Evolutionary conservation across 73 alveolate species (phyloP).

Genomic region (Tetrahymena elliotti): DNA sequence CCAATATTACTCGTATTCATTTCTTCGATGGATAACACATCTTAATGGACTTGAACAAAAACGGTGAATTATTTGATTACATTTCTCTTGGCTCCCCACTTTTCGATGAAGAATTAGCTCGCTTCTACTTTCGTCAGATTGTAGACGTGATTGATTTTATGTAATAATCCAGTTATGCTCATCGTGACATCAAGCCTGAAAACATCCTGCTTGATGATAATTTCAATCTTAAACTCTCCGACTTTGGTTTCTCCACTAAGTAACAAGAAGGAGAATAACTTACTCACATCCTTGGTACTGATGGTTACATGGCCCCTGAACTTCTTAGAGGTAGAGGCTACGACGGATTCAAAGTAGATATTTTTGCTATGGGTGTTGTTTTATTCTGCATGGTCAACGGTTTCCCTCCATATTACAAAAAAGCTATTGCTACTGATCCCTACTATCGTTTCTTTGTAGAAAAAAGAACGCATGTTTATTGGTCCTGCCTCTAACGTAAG

Average conservation of each 20-base stretch:
- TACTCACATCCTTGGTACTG: conserved; percentile 2
- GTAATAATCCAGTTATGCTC: conserved; percentile 24
- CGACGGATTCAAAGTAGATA: not conserved
- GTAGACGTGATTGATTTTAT: not conserved
- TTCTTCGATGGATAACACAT: not conserved
- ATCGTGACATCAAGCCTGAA: conserved; percentile 69
- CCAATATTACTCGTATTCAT: not conserved
- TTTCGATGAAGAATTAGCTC: not conserved
- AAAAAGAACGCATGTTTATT: not conserved
- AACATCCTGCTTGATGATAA: conserved; percentile 58
- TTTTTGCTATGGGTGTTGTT: conserved; percentile 17
- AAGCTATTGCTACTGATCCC: not conserved
- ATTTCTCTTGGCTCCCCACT: not conserved
- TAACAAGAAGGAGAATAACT: not conserved
- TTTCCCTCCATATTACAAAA: not conserved
- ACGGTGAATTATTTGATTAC: not conserved
- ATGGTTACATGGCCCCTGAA: conserved; percentile 27
- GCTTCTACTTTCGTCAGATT: not conserved
- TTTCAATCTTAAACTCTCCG: conserved; percentile 50
- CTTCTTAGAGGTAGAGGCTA: not conserved
- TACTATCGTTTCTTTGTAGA: not conserved
- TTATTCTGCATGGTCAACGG: not conserved
- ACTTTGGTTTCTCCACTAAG: conserved; percentile 53
- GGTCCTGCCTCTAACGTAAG: not conserved
- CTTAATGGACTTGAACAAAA: not conserved